Evolutionary conservation across 768 basidiomycete genomes (phyloP), one percentile per base, ranked within the genome.

Genomic region (Mycena amicta): DNA sequence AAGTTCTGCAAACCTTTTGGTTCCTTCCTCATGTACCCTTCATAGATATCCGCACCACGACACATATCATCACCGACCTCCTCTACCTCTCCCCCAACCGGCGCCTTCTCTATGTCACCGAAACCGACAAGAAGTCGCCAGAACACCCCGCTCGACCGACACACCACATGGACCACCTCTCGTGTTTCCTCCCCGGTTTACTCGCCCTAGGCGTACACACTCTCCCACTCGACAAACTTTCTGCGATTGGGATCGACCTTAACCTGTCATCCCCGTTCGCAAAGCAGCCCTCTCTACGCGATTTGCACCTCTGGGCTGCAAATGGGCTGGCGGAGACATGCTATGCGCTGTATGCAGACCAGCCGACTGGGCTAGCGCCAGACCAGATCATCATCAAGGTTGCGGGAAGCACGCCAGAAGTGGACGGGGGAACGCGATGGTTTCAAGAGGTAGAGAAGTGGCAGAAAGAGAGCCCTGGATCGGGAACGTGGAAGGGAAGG

Each of bases 151-250:
- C 69, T 26, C 59, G 65, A 16, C 77, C 81, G 23, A 74, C 79
- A 11, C 83, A 87, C 62, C 65, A 68, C 22, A 83, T 90, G 53
- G 90, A 92, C 60, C 90, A 92, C 66, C 73, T 92, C 26, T 84
- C 89, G 12, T 91, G 90, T 71, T 92, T 91, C 74, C 77, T 90
- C 49, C 89, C 89, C 0, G 90, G 90, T 16, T 73, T 91, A 16
- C 76, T 92, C 50, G 88, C 90, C 4, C 77, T 92, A 3, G 90
- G 90, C 25, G 87, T 74, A 4, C 80, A 87, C 60, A 80, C 80
- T 12, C 78, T 91, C 50, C 83, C 83, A 25, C 73, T 87, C 51
- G 77, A 85, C 55, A 71, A 83, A 52, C 77, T 87, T 2, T 71
- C 75, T 25, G 67, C 74, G 0, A 62, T 82, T 16, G 83, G 81